Evolutionary conservation across 108 stramenopile species (phyloP), one percentile per base, ranked within the genome.

Genomic region (Fragilariopsis cylindrus): DNA sequence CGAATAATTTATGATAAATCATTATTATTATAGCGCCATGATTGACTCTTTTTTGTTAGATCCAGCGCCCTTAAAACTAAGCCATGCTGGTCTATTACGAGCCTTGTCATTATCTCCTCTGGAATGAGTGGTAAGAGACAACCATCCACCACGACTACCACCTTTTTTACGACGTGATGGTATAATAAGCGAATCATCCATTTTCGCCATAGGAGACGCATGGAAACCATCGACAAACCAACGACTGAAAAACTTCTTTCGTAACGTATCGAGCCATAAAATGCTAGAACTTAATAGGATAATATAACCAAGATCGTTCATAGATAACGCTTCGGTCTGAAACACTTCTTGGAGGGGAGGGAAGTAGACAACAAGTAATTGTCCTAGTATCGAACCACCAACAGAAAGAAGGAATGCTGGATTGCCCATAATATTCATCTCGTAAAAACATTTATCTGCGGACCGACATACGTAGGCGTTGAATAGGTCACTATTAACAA

Each of bases 401-500:
- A 97, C 85, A 48, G 97, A 90, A 87, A 90, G 91, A 19, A 96
- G 40, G 70, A 98, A 98, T 7, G 96, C 86, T 64, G 85, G 87
- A 75, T 99, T 98, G 57, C 89, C 84, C 50, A 85, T 87, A 9
- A 90, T 77, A 57, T 77, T 80, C 60, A 98, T 76, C 60, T 95
- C 88, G 68, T 95, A 95, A 56, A 95, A 95, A 21, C 84, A 85
- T 54, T 80, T 76, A 9, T 90, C 89, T 0, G 87, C 84, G 40
- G 93, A 94, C 57, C 97, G 93, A 73, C 98, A 98, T 12, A 87
- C 95, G 53, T 93, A 91, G 55, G 96, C 96, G 81, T 98, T 98
- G 85, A 98, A 91, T 53, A 98, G 88, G 81, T 99, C 98, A 65
- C 91, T 96, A 74, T 96, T 93, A 21, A 97, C 96, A 81, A 98